These are phyloP conservation scores for Pulicaria dysenterica DNA, from an alignment of 129 eudicot genomes.

Conservation along the genomic window DNA sequence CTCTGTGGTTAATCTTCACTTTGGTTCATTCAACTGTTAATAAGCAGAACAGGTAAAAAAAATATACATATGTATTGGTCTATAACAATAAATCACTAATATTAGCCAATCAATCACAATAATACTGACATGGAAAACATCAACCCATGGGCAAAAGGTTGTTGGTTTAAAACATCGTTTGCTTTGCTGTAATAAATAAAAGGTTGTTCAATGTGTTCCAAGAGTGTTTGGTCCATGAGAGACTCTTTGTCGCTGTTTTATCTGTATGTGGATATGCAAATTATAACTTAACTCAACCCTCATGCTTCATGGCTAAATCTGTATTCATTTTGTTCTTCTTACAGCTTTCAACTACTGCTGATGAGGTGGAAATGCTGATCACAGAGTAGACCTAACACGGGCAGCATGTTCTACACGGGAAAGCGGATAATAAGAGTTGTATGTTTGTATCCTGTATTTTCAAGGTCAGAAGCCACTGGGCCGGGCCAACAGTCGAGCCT, in stretches of 20 bases:
- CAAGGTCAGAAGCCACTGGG: conserved; percentile 42
- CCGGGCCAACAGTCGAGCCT: conserved; percentile 7
- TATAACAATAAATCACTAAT: too few species aligned
- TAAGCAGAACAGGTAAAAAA: too few species aligned
- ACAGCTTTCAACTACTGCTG: conserved; percentile 29
- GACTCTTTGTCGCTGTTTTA: not conserved
- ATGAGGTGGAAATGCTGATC: conserved; percentile 45
- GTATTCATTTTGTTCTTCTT: conserved; percentile 8
- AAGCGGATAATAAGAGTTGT: conserved; percentile 26
- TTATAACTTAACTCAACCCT: not conserved
- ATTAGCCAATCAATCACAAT: too few species aligned
- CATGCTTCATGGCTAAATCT: not conserved
- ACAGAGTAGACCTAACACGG: conserved; percentile 31
- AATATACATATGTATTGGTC: too few species aligned
- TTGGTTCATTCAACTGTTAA: too few species aligned
- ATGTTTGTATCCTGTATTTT: conserved; percentile 33
- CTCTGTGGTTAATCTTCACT: too few species aligned
- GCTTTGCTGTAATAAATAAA: too few species aligned
- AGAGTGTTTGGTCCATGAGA: not conserved
- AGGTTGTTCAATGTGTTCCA: not conserved
- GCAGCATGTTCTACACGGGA: not conserved
- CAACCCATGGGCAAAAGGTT: too few species aligned
- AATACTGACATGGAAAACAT: too few species aligned
- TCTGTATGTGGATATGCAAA: not conserved
- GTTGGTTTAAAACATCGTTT: too few species aligned